Evolutionary conservation across 768 basidiomycete species (phyloP).

Genomic region (Hemileccinum rubropunctum): DNA sequence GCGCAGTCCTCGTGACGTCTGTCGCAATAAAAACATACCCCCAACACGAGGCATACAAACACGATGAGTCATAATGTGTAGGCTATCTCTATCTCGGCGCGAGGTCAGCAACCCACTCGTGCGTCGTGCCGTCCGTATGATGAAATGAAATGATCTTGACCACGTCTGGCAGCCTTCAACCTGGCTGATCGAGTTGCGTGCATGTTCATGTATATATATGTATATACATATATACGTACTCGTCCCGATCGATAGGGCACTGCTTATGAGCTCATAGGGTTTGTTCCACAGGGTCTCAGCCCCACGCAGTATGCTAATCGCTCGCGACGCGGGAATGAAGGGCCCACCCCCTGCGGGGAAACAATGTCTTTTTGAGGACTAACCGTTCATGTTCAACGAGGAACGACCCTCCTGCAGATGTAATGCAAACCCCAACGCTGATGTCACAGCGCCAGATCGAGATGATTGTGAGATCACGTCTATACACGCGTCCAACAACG

Average conservation of each 20-base stretch:
- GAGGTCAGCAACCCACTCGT: slow-evolving; percentile 3
- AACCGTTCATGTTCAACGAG: neutral
- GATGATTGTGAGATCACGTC: slow-evolving; percentile 1
- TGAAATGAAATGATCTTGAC: slow-evolving; percentile 4
- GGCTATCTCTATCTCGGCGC: slow-evolving; percentile 10
- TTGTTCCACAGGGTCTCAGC: slow-evolving; percentile 10
- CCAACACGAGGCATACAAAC: slow-evolving; percentile 15
- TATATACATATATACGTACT: neutral
- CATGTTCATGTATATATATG: neutral
- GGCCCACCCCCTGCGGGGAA: slow-evolving; percentile 10
- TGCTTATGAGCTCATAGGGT: slow-evolving; percentile 15
- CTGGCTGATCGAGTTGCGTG: slow-evolving; percentile 8
- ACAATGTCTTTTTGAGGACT: neutral
- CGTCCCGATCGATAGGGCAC: slow-evolving; percentile 12
- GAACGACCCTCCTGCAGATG: neutral
- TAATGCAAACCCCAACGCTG: no score
- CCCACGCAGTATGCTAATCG: slow-evolving; percentile 4
- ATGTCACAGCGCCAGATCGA: slow-evolving; percentile 13
- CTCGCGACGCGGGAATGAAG: slow-evolving; percentile 15
- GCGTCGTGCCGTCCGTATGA: neutral
- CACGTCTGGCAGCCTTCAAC: neutral
- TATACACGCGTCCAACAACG: slow-evolving; percentile 9
- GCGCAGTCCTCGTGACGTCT: slow-evolving; percentile 9
- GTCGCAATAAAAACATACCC: slow-evolving; percentile 9
- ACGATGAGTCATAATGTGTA: slow-evolving; percentile 11